Conservation (phyloP, 495 filamentous ascomycete genomes). For the Neurospora terricola region DNA sequence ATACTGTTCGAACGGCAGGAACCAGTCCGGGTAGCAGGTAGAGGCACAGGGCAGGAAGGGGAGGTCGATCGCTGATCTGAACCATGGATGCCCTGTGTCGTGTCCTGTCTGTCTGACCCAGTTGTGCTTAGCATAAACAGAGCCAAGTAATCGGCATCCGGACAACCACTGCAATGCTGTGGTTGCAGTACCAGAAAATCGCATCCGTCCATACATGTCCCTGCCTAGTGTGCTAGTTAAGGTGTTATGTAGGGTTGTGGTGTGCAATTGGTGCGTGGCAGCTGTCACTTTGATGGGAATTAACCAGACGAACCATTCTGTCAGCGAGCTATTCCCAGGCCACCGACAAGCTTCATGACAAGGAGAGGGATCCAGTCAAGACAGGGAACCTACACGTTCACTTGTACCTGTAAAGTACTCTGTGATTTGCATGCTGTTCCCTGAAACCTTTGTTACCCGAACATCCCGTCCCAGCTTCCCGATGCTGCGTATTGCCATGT, state of each 20-base stretch:
- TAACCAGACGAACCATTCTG: neutral
- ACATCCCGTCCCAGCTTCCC: neutral
- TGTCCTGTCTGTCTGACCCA: neutral
- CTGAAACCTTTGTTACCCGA: neutral
- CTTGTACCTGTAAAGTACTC: neutral
- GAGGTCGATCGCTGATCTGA: neutral
- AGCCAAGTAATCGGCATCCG: neutral
- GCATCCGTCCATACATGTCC: neutral
- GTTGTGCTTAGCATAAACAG: neutral
- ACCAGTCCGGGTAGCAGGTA: neutral
- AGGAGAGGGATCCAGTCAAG: neutral
- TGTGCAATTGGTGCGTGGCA: neutral
- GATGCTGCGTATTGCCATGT: neutral
- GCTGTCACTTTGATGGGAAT: neutral
- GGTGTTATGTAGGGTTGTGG: neutral
- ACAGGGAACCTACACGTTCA: neutral
- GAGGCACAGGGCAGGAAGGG: neutral
- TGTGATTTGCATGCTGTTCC: neutral
- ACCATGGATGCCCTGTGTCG: slow-evolving; percentile 1
- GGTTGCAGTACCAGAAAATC: neutral
- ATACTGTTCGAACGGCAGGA: neutral
- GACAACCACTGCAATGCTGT: neutral
- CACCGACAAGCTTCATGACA: neutral
- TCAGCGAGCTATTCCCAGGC: neutral
- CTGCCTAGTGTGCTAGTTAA: slow-evolving; percentile 1